Evolutionary conservation across 805 yeast genomes (phyloP).

Genomic region (Pichia phayaonensis): DNA sequence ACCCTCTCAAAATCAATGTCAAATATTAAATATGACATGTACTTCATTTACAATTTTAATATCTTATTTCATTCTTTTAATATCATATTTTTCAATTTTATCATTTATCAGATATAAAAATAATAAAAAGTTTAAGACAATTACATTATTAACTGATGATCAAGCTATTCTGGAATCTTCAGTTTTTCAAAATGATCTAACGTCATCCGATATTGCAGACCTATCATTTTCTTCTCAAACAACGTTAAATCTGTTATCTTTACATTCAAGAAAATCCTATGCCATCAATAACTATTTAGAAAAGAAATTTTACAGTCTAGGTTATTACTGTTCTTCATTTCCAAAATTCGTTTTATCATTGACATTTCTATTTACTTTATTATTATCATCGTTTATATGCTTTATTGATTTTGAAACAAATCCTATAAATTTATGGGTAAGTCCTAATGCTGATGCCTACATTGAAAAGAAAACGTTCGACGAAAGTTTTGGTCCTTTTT

Average conservation of each 20-base stretch:
- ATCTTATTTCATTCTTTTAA: conserved; percentile 31
- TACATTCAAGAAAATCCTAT: conserved; percentile 32
- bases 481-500: conserved; percentile 83
- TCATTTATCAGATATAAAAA: neutral
- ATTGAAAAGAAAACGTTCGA: conserved; percentile 66
- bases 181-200: neutral
- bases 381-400: conserved; percentile 45
- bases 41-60: conserved; percentile 56
- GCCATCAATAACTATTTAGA: conserved; percentile 42
- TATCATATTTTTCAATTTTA: neutral
- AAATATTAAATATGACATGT: conserved; percentile 46
- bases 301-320: conserved; percentile 40
- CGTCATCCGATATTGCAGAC: conserved; percentile 1
- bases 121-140: neutral
- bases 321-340: conserved; percentile 50
- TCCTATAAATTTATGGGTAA: conserved; percentile 88
- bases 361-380: conserved; percentile 33
- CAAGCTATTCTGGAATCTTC: conserved; percentile 2
- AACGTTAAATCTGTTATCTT: conserved; percentile 11
- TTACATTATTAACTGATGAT: conserved; percentile 9
- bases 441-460: conserved; percentile 63
- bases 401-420: conserved; percentile 58
- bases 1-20: conserved; percentile 36
- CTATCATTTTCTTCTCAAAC: conserved; percentile 1
- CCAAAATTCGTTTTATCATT: conserved; percentile 48